phyloP scores from a whole-genome alignment of 2,329 filamentous ascomycete genomes.

The Colletotrichum cordylinicola region DNA sequence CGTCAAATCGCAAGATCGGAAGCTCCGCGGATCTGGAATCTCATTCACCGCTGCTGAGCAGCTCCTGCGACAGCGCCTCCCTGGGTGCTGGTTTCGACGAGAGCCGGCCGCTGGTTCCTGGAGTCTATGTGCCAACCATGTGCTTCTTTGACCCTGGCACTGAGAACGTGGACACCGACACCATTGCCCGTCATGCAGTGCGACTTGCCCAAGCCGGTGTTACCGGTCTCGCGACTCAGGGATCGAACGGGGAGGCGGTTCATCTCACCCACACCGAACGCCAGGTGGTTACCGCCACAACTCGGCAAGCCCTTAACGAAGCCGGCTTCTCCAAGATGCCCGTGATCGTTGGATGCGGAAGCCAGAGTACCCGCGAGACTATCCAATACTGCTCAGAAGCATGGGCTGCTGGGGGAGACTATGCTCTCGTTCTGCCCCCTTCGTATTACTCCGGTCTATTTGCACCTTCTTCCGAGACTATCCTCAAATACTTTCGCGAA shows the following conservation, averaged over 20 bases:
- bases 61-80: conserved; percentile 46
- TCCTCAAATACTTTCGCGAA: conserved; percentile 69
- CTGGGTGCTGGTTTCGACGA: conserved; percentile 37
- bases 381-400: conserved; percentile 74
- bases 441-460: conserved; percentile 77
- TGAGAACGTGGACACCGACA: conserved; percentile 70
- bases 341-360: conserved; percentile 78
- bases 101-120: conserved; percentile 47
- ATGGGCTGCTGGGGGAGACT: conserved; percentile 73
- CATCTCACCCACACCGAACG: conserved; percentile 77
- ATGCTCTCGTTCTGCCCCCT: conserved; percentile 77
- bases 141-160: conserved; percentile 72
- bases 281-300: conserved; percentile 70
- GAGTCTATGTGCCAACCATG: conserved; percentile 76
- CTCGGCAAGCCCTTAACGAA: conserved; percentile 71
- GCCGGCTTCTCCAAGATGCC: conserved; percentile 71
- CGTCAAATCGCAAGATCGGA: conserved; percentile 34
- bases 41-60: conserved; percentile 43
- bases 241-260: conserved; percentile 84
- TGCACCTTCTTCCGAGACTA: conserved; percentile 62
- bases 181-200: conserved; percentile 66
- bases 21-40: conserved; percentile 32
- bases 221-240: conserved; percentile 77
- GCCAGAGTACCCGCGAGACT: conserved; percentile 76
- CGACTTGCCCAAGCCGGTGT: conserved; percentile 78